Percentiles rank a stretch among this genome's conserved stretches.
phyloP scores from a whole-genome alignment of 257 asterid species.

The Gardenia jasminoides region DNA sequence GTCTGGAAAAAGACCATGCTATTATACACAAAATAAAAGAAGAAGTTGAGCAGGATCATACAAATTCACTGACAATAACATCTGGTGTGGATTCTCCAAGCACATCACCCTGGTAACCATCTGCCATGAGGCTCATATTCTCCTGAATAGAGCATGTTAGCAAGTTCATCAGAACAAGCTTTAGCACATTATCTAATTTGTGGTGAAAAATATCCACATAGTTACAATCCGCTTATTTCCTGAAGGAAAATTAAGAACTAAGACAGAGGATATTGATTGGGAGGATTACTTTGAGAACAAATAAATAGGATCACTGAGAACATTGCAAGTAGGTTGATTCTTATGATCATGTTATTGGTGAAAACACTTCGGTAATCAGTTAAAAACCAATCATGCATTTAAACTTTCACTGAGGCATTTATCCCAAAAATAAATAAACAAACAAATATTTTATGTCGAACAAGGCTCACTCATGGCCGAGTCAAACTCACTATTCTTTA shows the following conservation, averaged over 20 bases:
- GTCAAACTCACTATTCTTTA: not conserved
- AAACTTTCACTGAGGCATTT: not conserved
- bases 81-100: slow-evolving; percentile 97
- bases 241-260: slow-evolving; percentile 7
- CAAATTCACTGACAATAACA: slow-evolving; percentile 88
- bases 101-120: slow-evolving; percentile 81
- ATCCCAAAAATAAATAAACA: not conserved
- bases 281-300: not conserved
- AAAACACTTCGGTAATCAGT: not conserved
- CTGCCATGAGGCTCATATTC: slow-evolving; percentile 62
- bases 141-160: slow-evolving; percentile 47
- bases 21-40: not conserved
- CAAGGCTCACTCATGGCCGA: no score
- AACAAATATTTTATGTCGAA: not conserved
- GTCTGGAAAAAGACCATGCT: not conserved
- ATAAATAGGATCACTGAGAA: not conserved
- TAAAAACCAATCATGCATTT: not conserved
- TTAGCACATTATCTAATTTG: not conserved
- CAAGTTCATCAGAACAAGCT: not conserved
- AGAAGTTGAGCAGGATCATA: slow-evolving; percentile 37
- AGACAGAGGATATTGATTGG: no score
- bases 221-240: not conserved
- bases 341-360: not conserved
- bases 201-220: not conserved
- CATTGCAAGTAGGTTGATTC: not conserved